A percentile compares a stretch with the other conserved stretches of the same genome.
phyloP scores from a whole-genome alignment of 805 yeast species.

The Candida namnaoensis region DNA sequence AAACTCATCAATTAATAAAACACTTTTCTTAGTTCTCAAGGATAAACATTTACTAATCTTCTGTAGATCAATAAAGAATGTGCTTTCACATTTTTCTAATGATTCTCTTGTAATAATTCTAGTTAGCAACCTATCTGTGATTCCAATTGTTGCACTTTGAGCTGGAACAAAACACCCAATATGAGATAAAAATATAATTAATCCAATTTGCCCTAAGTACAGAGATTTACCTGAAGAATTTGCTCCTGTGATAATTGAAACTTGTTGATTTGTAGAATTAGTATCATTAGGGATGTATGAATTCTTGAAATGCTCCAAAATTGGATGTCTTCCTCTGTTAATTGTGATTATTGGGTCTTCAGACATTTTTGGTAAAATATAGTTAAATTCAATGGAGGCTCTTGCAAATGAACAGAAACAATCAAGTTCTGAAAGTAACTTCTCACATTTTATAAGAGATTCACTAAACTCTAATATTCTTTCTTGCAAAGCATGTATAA shows the following conservation, averaged over 20 bases:
- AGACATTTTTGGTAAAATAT: slow-evolving; percentile 24
- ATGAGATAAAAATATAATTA: slow-evolving; percentile 40
- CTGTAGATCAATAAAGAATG: slow-evolving; percentile 40
- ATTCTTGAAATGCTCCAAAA: slow-evolving; percentile 30
- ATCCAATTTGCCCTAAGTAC: slow-evolving; percentile 36
- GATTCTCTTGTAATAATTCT: slow-evolving; percentile 34
- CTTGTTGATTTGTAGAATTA: slow-evolving; percentile 14
- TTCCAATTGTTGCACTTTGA: slow-evolving; percentile 31
- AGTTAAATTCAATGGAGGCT: slow-evolving; percentile 18
- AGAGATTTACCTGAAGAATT: slow-evolving; percentile 47
- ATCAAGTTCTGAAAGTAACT: slow-evolving; percentile 26
- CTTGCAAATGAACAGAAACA: slow-evolving; percentile 25
- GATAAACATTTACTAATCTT: slow-evolving; percentile 34
- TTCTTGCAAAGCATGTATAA: slow-evolving; percentile 22
- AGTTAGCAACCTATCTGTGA: slow-evolving; percentile 38
- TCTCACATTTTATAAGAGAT: slow-evolving; percentile 11
- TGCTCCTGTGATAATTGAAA: slow-evolving; percentile 37
- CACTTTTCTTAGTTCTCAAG: slow-evolving; percentile 27
- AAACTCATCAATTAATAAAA: slow-evolving; percentile 43
- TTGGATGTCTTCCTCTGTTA: slow-evolving; percentile 35
- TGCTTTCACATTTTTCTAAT: slow-evolving; percentile 30
- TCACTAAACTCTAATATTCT: slow-evolving; percentile 7
- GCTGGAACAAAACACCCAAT: slow-evolving; percentile 51
- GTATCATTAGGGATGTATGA: slow-evolving; percentile 36
- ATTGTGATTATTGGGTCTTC: slow-evolving; percentile 20